Conservation (phyloP, 768 basidiomycete genomes). For the Candolleomyces aberdarensis region DNA sequence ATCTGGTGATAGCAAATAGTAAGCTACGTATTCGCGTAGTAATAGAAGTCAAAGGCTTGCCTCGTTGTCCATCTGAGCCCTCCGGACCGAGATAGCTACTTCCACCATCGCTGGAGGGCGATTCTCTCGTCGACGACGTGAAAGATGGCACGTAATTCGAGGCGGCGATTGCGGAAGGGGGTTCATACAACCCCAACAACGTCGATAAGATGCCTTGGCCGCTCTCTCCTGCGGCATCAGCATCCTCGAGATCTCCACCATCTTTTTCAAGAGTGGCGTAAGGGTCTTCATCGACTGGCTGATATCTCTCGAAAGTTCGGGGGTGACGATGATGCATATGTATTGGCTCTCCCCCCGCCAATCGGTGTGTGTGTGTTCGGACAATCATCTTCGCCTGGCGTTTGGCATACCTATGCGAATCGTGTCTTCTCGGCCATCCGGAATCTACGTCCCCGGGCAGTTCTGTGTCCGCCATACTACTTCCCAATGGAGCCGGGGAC, state of each 20-base stretch:
- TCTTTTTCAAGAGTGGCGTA: background rate
- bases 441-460: background rate
- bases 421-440: background rate
- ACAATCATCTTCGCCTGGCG: constrained; percentile 1
- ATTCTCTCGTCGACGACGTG: background rate
- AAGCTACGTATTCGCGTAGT: background rate
- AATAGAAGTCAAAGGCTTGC: background rate
- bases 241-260: background rate
- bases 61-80: background rate
- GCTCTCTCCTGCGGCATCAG: background rate
- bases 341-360: background rate
- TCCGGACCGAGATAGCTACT: background rate
- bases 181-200: background rate
- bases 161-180: background rate
- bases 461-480: background rate
- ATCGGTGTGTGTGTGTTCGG: background rate
- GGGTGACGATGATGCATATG: background rate
- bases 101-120: background rate
- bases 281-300: background rate
- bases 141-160: background rate
- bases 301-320: background rate
- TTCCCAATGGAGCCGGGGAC: background rate
- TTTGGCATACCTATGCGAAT: background rate
- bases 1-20: background rate
- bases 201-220: background rate